Percentiles rank a stretch among this genome's conserved stretches.
phyloP scores from a whole-genome alignment of 75 land plant genomes.

The Gnetum montanum region DNA sequence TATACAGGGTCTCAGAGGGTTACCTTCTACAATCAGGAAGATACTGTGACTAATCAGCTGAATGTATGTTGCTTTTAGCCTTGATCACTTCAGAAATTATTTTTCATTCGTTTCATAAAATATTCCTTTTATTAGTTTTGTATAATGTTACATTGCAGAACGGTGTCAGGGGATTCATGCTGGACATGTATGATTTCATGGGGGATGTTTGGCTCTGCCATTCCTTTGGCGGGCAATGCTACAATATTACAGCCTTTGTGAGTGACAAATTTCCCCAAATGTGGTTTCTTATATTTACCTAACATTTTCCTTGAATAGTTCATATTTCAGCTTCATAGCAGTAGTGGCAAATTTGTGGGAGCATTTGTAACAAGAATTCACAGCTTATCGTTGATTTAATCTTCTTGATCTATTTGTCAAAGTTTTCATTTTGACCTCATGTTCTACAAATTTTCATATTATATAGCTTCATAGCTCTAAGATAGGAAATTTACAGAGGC shows the following conservation, averaged over 20 bases:
- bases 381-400: neutral
- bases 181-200: slow-evolving; percentile 88
- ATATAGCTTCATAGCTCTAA: neutral
- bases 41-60: slow-evolving; percentile 62
- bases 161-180: slow-evolving; percentile 83
- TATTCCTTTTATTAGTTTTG: too few relatives aligned
- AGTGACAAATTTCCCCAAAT: too few relatives aligned
- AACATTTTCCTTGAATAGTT: neutral
- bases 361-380: neutral
- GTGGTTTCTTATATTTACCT: neutral
- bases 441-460: too few relatives aligned
- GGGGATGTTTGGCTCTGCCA: slow-evolving; percentile 87
- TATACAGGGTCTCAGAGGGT: slow-evolving; percentile 45
- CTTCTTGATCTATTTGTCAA: too few relatives aligned
- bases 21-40: slow-evolving; percentile 85
- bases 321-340: neutral
- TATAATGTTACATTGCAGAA: slow-evolving; percentile 42
- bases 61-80: slow-evolving; percentile 20
- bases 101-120: too few relatives aligned
- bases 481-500: neutral
- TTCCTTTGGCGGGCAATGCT: slow-evolving; percentile 73
- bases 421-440: too few relatives aligned
- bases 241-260: slow-evolving; percentile 89
- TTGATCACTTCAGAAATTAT: neutral
- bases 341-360: neutral